Evolutionary conservation across 2,329 filamentous ascomycete species (phyloP).

Genomic region (Talaromyces sp.): DNA sequence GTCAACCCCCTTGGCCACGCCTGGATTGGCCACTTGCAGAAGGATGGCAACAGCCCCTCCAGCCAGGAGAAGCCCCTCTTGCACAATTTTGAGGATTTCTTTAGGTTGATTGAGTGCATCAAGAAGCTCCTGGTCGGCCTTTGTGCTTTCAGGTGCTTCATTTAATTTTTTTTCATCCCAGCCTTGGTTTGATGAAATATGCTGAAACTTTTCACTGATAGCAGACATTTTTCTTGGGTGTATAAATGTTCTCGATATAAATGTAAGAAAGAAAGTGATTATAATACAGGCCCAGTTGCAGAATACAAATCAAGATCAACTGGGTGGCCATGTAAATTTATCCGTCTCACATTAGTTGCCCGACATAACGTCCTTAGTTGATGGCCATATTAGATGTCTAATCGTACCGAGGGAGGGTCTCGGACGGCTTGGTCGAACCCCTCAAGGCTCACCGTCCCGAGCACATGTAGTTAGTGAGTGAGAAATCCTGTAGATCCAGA

Average conservation of each 20-base stretch:
- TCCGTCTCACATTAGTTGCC: not conserved
- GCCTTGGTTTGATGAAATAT: not conserved
- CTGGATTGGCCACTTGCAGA: constrained; percentile 37
- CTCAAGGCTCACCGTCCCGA: not conserved
- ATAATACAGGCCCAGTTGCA: not conserved
- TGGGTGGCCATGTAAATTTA: not conserved
- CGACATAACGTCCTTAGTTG: not conserved
- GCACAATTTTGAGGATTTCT: constrained; percentile 27
- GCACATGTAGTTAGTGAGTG: not conserved
- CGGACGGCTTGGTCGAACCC: not conserved
- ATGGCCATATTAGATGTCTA: not conserved
- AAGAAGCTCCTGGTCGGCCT: constrained; percentile 11
- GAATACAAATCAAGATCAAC: not conserved
- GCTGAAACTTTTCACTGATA: not conserved
- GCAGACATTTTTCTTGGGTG: not conserved
- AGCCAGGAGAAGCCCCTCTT: constrained; percentile 31
- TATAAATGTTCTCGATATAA: not conserved
- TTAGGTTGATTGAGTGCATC: constrained; percentile 18
- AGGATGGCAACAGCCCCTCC: constrained; percentile 34
- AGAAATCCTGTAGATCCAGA: not conserved
- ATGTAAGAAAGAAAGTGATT: not conserved
- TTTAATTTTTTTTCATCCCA: not conserved
- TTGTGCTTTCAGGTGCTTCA: not conserved
- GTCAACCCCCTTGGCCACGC: constrained; percentile 32
- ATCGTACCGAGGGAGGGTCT: not conserved